phyloP scores from a whole-genome alignment of 2,329 filamentous ascomycete genomes.

The Lachnellula subtilissima region DNA sequence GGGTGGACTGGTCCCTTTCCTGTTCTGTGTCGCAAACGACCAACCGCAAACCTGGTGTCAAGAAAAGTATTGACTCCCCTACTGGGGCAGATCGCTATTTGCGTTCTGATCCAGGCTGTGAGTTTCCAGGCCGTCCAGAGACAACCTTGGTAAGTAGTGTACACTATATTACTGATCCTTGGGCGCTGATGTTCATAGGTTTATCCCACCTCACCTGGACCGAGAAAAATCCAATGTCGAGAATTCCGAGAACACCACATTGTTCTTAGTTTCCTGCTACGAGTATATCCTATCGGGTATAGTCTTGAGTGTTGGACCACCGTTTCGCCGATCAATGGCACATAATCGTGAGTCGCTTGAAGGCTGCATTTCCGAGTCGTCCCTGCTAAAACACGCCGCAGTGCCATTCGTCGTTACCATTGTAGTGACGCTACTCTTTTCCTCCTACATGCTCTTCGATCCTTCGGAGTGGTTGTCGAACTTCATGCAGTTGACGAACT shows the following conservation, averaged over 20 bases:
- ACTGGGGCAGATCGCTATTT: slow-evolving; percentile 81
- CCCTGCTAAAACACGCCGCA: slow-evolving; percentile 32
- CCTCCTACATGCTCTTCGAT: slow-evolving; percentile 73
- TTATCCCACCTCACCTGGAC: slow-evolving; percentile 72
- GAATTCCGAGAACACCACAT: slow-evolving; percentile 88
- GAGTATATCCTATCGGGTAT: slow-evolving; percentile 91
- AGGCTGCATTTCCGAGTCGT: background rate
- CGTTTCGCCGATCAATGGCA: slow-evolving; percentile 76
- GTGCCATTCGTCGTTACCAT: slow-evolving; percentile 83
- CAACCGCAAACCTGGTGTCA: slow-evolving; percentile 87
- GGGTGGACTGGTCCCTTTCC: slow-evolving; percentile 88
- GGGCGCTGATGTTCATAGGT: slow-evolving; percentile 42
- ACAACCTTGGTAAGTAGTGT: slow-evolving; percentile 65
- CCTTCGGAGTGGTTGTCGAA: slow-evolving; percentile 64
- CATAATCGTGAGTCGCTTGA: slow-evolving; percentile 63
- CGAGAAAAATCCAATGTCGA: slow-evolving; percentile 76
- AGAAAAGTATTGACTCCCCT: slow-evolving; percentile 87
- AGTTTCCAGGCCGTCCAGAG: slow-evolving; percentile 69
- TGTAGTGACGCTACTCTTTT: slow-evolving; percentile 59
- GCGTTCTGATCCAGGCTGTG: slow-evolving; percentile 69
- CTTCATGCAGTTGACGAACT: slow-evolving; percentile 80
- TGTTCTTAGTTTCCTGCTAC: slow-evolving; percentile 88
- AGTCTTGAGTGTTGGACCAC: slow-evolving; percentile 83
- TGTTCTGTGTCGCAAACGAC: slow-evolving; percentile 73
- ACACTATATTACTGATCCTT: background rate